These are phyloP conservation scores for Mariannaea elegans DNA, from an alignment of 2,329 filamentous ascomycete species.

Conservation along the genomic window DNA sequence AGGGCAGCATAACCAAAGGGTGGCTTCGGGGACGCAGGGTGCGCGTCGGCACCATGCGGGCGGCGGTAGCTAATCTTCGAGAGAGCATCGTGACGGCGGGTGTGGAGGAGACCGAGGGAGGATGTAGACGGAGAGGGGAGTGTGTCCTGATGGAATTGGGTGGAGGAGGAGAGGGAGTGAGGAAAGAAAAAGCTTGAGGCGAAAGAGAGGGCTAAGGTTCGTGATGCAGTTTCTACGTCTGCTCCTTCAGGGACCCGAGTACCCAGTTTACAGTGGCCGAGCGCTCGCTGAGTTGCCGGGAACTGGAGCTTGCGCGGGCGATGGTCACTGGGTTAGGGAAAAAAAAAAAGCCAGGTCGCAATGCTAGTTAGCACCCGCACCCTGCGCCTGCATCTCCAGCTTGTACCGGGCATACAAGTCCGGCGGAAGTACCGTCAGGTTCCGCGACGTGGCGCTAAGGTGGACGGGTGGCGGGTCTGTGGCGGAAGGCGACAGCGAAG, in stretches of 20 bases:
- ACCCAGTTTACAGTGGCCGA: too few species aligned
- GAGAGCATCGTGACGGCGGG: constrained; percentile 50
- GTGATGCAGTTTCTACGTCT: neutral
- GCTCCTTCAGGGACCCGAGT: neutral
- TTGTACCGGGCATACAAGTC: neutral
- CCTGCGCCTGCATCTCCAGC: neutral
- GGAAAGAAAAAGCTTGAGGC: too few species aligned
- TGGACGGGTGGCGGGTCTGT: neutral
- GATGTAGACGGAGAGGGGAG: neutral
- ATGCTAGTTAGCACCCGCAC: neutral
- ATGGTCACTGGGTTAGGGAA: too few species aligned
- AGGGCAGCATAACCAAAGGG: constrained; percentile 53
- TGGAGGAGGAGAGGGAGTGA: neutral
- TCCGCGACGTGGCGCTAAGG: neutral
- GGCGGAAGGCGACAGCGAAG: neutral
- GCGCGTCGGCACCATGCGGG: constrained; percentile 56
- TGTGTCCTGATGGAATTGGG: neutral
- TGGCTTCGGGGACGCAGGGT: constrained; percentile 43
- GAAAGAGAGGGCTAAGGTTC: neutral
- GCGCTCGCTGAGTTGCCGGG: too few species aligned
- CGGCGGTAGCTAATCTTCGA: constrained; percentile 53
- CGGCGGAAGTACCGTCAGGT: neutral
- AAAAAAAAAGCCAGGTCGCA: neutral
- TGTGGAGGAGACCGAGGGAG: neutral
- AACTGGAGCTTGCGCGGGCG: too few species aligned